phyloP scores from a whole-genome alignment of 148 eudicot species.

The Chenopodium formosanum region DNA sequence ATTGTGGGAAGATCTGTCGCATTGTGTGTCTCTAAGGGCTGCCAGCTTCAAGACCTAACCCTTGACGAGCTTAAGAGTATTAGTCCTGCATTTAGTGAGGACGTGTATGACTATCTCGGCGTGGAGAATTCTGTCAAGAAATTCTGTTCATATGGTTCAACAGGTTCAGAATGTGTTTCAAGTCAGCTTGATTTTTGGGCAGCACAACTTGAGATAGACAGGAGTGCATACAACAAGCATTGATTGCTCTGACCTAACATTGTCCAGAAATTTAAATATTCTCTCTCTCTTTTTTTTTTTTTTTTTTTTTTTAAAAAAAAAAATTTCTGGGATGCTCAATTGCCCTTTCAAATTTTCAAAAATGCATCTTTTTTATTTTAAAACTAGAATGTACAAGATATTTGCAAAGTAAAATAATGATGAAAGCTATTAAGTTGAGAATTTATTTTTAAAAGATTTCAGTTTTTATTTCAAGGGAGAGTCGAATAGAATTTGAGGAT shows the following conservation, averaged over 20 bases:
- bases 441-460: too few species aligned
- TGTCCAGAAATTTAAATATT: background rate
- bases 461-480: too few species aligned
- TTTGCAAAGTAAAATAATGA: too few species aligned
- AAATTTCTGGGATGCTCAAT: background rate
- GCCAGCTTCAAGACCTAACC: conserved; percentile 67
- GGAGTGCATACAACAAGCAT: conserved; percentile 17
- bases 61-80: conserved; percentile 64
- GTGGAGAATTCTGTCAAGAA: conserved; percentile 84
- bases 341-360: background rate
- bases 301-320: background rate
- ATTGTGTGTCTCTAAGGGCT: conserved; percentile 63
- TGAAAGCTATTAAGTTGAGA: too few species aligned
- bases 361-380: background rate
- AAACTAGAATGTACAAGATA: too few species aligned
- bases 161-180: conserved; percentile 86
- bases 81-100: conserved; percentile 55
- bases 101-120: conserved; percentile 83
- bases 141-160: conserved; percentile 87
- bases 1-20: conserved; percentile 90
- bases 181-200: conserved; percentile 73
- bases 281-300: background rate
- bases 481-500: too few species aligned
- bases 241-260: background rate
- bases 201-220: conserved; percentile 42